Evolutionary conservation across 2,329 filamentous ascomycete species (phyloP), one percentile per base, ranked within the genome.

Genomic region (Fusarium bactridioides): DNA sequence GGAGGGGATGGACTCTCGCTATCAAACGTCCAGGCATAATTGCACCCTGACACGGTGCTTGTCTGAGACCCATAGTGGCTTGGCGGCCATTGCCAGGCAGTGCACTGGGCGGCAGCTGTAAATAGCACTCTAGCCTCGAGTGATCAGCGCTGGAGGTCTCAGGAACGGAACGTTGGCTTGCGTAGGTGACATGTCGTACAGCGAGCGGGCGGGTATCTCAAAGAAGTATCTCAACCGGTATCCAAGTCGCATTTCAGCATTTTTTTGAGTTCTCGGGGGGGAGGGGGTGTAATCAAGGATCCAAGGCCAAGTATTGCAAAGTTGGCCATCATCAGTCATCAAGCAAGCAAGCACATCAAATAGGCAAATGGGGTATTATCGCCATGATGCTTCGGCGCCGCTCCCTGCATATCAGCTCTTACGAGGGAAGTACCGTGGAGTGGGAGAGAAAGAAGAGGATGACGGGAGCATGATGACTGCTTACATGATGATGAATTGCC

Each of bases 381-480:
- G 48, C 65, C 64, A 67, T 59, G 48, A 41, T 45, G 56, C 44
- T 68, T 47, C 62, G 40, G 35, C 44, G 43, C 62, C 54, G 66
- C 67, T 73, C 63, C 72, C 72, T 76, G 75, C 64, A 75, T 62
- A 76, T 76, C 75, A 76, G 72, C 72, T 75, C 69, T 66, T 51
- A 65, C 69, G 60, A 65, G 66, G 67, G 58, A 45, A 48, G 15
- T 29, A 23, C 41, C 25, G 44, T 25, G 25, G 50, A 43, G 56
- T 53, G 61, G 38, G 58, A 53, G 47, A 61, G 18, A 19, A 50
- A 23, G 23, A 25, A 35, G 48, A 35, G 31, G 31, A 69, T 67
- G 70, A 76, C 64, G 50, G 55, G 59, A 72, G 62, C 69, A 73
- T 57, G 63, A 71, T 48, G 53, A 23, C 29, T 48, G 40, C 66